A percentile compares a stretch with the other conserved stretches of the same genome.
Conservation (phyloP, 2,329 filamentous ascomycete species). For the Ophiostoma quercus region DNA sequence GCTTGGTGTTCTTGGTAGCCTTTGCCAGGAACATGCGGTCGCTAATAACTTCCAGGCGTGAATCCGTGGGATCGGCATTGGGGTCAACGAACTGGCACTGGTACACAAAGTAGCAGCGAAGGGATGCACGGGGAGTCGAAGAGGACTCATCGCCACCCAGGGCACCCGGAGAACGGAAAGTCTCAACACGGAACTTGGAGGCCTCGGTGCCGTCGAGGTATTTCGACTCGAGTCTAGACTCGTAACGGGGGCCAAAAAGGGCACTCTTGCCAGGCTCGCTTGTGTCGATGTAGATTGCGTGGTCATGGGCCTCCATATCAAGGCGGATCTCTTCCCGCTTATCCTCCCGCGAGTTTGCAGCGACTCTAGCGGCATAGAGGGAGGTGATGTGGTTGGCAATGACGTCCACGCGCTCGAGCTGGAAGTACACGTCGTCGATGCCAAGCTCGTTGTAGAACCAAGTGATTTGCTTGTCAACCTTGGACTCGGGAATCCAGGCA, state of each 20-base stretch:
- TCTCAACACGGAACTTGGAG: slow-evolving; percentile 84
- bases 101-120: slow-evolving; percentile 98
- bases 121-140: slow-evolving; percentile 64
- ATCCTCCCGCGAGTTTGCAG: slow-evolving; percentile 86
- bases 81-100: slow-evolving; percentile 83
- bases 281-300: slow-evolving; percentile 98
- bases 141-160: slow-evolving; percentile 62
- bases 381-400: slow-evolving; percentile 94
- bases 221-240: slow-evolving; percentile 89
- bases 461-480: slow-evolving; percentile 77
- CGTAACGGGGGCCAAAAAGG: slow-evolving; percentile 78
- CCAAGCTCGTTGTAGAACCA: slow-evolving; percentile 97
- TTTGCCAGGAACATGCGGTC: slow-evolving; percentile 94
- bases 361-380: slow-evolving; percentile 93
- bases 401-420: slow-evolving; percentile 77
- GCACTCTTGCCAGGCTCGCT: slow-evolving; percentile 79
- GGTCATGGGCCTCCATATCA: slow-evolving; percentile 90
- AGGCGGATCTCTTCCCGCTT: slow-evolving; percentile 90
- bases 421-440: slow-evolving; percentile 98
- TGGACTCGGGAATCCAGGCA: slow-evolving; percentile 78
- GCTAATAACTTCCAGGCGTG: slow-evolving; percentile 82
- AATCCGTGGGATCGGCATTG: slow-evolving; percentile 71
- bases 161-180: slow-evolving; percentile 71
- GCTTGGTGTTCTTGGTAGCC: slow-evolving; percentile 90
- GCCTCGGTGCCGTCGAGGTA: slow-evolving; percentile 78